Evolutionary conservation across 2,329 filamentous ascomycete species (phyloP).

Genomic region (Dryadomyces sulphureus): DNA sequence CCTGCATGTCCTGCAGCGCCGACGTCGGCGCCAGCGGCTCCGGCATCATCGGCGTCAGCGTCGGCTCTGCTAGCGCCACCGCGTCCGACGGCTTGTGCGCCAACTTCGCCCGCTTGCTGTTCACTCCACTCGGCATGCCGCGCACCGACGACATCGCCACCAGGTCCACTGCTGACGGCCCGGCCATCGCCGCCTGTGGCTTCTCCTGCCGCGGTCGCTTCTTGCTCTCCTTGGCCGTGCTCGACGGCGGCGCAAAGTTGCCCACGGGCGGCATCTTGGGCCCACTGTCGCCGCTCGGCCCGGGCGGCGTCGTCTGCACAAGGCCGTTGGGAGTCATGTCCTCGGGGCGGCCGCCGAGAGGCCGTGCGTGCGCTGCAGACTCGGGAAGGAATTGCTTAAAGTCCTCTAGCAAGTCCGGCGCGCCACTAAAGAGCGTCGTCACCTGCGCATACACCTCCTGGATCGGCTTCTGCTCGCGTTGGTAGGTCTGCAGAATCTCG

Average conservation of each 20-base stretch:
- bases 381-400: constrained; percentile 98
- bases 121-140: constrained; percentile 16
- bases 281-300: constrained; percentile 35
- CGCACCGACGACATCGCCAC: constrained; percentile 23
- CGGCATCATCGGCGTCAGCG: constrained; percentile 74
- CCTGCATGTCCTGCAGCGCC: constrained; percentile 57
- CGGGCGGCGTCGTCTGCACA: constrained; percentile 40
- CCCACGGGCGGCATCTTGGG: constrained; percentile 86
- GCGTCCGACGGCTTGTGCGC: constrained; percentile 51
- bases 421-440: constrained; percentile 81
- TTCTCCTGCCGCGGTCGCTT: constrained; percentile 59
- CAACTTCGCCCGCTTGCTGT: constrained; percentile 57
- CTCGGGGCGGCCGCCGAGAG: constrained; percentile 49
- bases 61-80: constrained; percentile 60
- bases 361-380: constrained; percentile 46
- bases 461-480: constrained; percentile 94
- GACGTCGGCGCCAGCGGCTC: constrained; percentile 70
- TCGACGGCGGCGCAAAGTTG: constrained; percentile 73
- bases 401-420: constrained; percentile 88
- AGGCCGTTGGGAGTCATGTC: constrained; percentile 30
- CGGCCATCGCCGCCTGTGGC: constrained; percentile 31
- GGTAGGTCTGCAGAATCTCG: constrained; percentile 95
- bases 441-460: constrained; percentile 97
- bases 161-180: constrained; percentile 25
- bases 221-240: constrained; percentile 79